phyloP scores from a whole-genome alignment of 805 yeast genomes.

The Huiozyma naganishii region DNA sequence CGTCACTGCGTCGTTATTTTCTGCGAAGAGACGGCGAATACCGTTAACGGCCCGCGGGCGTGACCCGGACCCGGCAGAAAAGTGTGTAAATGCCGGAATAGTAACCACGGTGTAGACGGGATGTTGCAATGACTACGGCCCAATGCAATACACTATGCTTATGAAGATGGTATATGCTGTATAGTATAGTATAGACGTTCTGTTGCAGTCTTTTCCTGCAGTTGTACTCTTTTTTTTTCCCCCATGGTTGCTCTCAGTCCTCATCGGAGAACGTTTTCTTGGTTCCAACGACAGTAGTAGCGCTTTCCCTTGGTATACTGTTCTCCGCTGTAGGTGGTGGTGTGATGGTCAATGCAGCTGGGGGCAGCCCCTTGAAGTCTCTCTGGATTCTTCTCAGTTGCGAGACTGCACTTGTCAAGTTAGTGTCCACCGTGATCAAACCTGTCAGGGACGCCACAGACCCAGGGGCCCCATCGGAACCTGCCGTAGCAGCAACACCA shows the following conservation, averaged over 20 bases:
- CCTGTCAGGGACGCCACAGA: slow-evolving; percentile 2
- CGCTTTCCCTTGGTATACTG: slow-evolving; percentile 7
- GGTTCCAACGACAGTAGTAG: slow-evolving; percentile 18
- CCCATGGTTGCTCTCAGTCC: not conserved
- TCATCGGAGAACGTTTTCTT: slow-evolving; percentile 19
- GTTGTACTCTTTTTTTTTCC: too few species aligned
- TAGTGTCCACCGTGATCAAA: slow-evolving; percentile 17
- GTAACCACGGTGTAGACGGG: too few species aligned
- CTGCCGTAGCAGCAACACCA: not conserved
- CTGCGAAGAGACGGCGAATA: too few species aligned
- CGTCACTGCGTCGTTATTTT: too few species aligned
- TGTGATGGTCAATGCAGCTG: slow-evolving; percentile 23
- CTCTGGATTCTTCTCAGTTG: slow-evolving; percentile 68
- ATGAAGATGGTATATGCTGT: too few species aligned
- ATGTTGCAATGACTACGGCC: too few species aligned
- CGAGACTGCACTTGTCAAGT: slow-evolving; percentile 29
- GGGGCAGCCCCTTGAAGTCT: slow-evolving; percentile 73
- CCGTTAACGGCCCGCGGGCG: too few species aligned
- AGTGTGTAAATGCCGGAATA: too few species aligned
- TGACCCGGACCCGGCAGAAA: too few species aligned
- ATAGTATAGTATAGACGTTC: too few species aligned
- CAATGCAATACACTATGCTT: too few species aligned
- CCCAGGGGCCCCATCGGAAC: not conserved
- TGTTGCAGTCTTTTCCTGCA: too few species aligned
- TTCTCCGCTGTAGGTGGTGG: not conserved